A percentile compares a stretch with the other conserved stretches of the same genome.
Evolutionary conservation across 192 early-diverging fungal species (phyloP).

Genomic region (Radiomyces spectabilis): DNA sequence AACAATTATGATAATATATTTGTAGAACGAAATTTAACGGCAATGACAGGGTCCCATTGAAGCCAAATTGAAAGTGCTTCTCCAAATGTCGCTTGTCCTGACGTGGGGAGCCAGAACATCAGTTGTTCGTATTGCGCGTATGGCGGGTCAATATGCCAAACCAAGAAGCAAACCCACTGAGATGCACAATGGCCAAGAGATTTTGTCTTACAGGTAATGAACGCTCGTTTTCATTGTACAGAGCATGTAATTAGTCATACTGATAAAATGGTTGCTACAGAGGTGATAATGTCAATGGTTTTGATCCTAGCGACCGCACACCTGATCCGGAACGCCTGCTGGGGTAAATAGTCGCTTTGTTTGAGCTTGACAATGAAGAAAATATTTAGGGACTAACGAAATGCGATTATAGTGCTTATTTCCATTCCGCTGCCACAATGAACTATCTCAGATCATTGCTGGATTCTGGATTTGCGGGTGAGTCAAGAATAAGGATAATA

Average conservation of each 20-base stretch:
- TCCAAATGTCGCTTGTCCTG: slow-evolving; percentile 96
- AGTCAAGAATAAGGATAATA: background rate
- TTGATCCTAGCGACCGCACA: slow-evolving; percentile 70
- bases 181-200: slow-evolving; percentile 72
- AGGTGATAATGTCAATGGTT: slow-evolving; percentile 98
- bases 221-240: background rate
- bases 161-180: slow-evolving; percentile 91
- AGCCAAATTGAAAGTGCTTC: slow-evolving; percentile 90
- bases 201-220: slow-evolving; percentile 65
- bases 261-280: slow-evolving; percentile 31
- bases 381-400: background rate
- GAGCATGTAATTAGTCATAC: no score
- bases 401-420: slow-evolving; percentile 63
- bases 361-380: background rate
- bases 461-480: slow-evolving; percentile 68
- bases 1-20: background rate
- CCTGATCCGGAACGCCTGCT: slow-evolving; percentile 93
- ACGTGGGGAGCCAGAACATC: slow-evolving; percentile 90
- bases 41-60: slow-evolving; percentile 72
- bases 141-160: slow-evolving; percentile 99
- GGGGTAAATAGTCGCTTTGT: slow-evolving; percentile 25
- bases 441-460: slow-evolving; percentile 91
- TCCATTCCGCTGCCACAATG: slow-evolving; percentile 93
- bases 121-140: slow-evolving; percentile 93
- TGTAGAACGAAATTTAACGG: background rate